A percentile compares a stretch with the other conserved stretches of the same genome.
Evolutionary conservation across 768 basidiomycete genomes (phyloP).

Genomic region (Boletus eberwhitei): DNA sequence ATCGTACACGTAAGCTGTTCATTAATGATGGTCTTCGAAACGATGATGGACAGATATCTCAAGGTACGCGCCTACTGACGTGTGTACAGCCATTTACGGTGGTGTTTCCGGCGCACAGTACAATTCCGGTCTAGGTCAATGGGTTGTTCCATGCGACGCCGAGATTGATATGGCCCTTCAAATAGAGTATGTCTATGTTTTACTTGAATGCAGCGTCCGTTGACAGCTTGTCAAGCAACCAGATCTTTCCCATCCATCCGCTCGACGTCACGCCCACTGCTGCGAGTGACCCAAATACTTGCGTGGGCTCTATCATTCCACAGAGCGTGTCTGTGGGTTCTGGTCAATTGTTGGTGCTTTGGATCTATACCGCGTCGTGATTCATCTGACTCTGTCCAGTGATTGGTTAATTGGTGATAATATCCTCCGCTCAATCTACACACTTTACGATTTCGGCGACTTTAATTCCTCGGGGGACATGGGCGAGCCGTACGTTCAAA

Average conservation of each 20-base stretch:
- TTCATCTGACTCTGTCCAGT: constrained; percentile 35
- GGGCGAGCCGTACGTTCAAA: constrained; percentile 76
- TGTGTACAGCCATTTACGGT: constrained; percentile 69
- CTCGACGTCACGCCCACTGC: constrained; percentile 63
- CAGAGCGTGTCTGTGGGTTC: constrained; percentile 52
- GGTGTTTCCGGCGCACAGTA: constrained; percentile 60
- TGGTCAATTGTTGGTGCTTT: constrained; percentile 60
- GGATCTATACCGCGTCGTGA: not conserved
- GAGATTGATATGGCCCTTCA: constrained; percentile 81
- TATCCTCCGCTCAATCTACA: constrained; percentile 77
- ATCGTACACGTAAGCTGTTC: constrained; percentile 62
- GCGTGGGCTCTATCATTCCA: constrained; percentile 76
- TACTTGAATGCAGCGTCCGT: constrained; percentile 1
- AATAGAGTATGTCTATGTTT: constrained; percentile 52
- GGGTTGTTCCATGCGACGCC: constrained; percentile 68
- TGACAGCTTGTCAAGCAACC: constrained; percentile 46
- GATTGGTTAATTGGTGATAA: constrained; percentile 86
- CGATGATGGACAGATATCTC: constrained; percentile 6
- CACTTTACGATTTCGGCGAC: constrained; percentile 83
- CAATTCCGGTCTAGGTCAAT: constrained; percentile 51
- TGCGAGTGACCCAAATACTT: constrained; percentile 44
- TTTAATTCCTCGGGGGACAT: constrained; percentile 59
- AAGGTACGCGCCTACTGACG: constrained; percentile 67
- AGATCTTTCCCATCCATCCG: constrained; percentile 75
- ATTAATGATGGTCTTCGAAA: not conserved